Evolutionary conservation across 2,329 filamentous ascomycete species (phyloP).

Genomic region (Bipolaris victoriae): DNA sequence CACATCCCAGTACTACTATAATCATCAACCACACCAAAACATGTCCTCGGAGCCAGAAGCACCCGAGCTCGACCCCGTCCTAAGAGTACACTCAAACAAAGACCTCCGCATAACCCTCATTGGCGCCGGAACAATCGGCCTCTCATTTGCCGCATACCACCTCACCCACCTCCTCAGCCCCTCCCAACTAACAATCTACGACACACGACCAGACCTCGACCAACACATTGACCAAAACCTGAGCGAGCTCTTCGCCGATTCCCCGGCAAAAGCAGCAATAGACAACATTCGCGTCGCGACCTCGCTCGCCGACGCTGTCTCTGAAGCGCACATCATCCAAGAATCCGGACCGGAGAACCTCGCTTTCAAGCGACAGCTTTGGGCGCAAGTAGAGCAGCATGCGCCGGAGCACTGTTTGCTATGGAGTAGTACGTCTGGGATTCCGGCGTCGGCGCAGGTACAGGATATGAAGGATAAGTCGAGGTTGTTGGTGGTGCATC

Average conservation of each 20-base stretch:
- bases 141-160: conserved; percentile 63
- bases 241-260: conserved; percentile 50
- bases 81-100: conserved; percentile 4
- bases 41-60: conserved; percentile 15
- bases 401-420: conserved; percentile 56
- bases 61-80: not conserved
- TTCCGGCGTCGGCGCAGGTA: conserved; percentile 60
- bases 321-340: conserved; percentile 60
- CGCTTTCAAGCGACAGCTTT: conserved; percentile 59
- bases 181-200: conserved; percentile 56
- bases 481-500: conserved; percentile 64
- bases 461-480: conserved; percentile 50
- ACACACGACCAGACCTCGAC: conserved; percentile 57
- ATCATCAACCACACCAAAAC: not conserved
- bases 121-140: conserved; percentile 59
- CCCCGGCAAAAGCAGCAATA: conserved; percentile 20
- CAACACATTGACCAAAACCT: conserved; percentile 53
- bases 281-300: conserved; percentile 44
- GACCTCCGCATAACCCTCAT: conserved; percentile 50
- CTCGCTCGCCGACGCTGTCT: conserved; percentile 52
- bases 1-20: not conserved
- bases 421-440: conserved; percentile 65
- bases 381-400: conserved; percentile 58
- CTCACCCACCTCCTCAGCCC: conserved; percentile 52
- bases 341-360: conserved; percentile 65